These are phyloP conservation scores for Chrysoporthe austroafricana DNA, from an alignment of 2,329 filamentous ascomycete genomes.

Conservation along the genomic window DNA sequence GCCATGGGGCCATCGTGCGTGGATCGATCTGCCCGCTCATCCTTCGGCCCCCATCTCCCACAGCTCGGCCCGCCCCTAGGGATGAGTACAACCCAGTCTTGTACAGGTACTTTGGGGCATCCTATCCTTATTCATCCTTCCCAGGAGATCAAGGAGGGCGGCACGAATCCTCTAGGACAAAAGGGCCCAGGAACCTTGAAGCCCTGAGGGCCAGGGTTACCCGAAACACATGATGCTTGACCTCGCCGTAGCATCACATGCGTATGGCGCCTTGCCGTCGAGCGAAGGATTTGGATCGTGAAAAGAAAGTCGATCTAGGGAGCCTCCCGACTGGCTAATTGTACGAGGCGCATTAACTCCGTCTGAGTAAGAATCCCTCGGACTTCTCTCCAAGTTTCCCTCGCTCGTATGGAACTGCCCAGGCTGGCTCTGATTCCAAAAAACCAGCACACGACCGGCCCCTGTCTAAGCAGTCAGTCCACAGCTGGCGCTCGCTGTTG, in stretches of 20 bases:
- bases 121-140: constrained; percentile 4
- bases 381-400: not conserved
- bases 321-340: not conserved
- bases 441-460: not conserved
- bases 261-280: not conserved
- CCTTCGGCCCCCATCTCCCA: constrained; percentile 23
- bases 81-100: not conserved
- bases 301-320: not conserved
- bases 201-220: too few species aligned
- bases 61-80: constrained; percentile 5
- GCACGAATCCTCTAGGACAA: not conserved
- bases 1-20: constrained; percentile 20
- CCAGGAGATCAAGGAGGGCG: not conserved
- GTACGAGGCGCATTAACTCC: constrained; percentile 4
- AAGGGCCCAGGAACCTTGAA: too few species aligned
- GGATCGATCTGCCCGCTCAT: constrained; percentile 27
- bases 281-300: not conserved
- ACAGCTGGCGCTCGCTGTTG: not conserved
- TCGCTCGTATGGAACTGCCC: not conserved
- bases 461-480: not conserved
- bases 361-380: constrained; percentile 12
- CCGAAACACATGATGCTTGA: too few species aligned
- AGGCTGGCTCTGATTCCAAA: not conserved
- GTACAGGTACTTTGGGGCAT: constrained; percentile 5
- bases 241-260: not conserved